Evolutionary conservation across 805 yeast genomes (phyloP), one percentile per base, ranked within the genome.

Genomic region (Starmerella ratchasimensis): DNA sequence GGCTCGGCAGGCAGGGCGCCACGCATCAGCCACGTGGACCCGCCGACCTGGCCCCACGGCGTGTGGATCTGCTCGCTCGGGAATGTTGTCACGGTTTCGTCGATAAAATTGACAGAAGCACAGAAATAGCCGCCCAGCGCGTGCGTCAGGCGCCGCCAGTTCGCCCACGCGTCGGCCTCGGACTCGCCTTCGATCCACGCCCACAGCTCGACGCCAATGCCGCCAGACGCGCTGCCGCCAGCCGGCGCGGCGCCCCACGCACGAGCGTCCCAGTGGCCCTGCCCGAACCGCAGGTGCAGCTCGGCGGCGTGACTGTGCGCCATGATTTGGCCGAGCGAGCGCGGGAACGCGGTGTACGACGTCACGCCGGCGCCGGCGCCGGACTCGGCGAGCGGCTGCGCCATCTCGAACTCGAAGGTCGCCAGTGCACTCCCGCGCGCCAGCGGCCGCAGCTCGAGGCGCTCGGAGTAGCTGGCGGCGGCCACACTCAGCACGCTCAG

Each of bases 1-100:
- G 96, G 94, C 54, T 90, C 98, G 44, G 88, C 72, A 1, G 98
- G 95, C 34, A 90, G 68, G 0, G 95, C 80, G 5, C 95, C 94
- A 43, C 93, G 67, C 45, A 86, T 54, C 31, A 44, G 34, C 36
- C 39, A 34, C 4, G 38, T 20, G 21, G 16, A 13, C 5, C 18
- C 31, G 4, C 64, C 57, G 6, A 57, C 40, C 3, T 17, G 43
- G 37, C 19, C 49, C 7, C 33, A 15, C 33, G 44, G 37, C 42
- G 44, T 8, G 38, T 39, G 9, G 58, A 55, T 13, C 44, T 49
- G 38, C 56, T 54, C 44, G 34, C 24, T 45, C 38, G 88, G 83
- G 41, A 64, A 71, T 0, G 94, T 77, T 0, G 97, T 84, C 36
- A 71, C 73, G 2, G 82, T 65, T 20, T 71, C 71, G 54, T 83